These are phyloP conservation scores for Ilyonectria sp. DNA, from an alignment of 2,329 filamentous ascomycete genomes.

Conservation along the genomic window DNA sequence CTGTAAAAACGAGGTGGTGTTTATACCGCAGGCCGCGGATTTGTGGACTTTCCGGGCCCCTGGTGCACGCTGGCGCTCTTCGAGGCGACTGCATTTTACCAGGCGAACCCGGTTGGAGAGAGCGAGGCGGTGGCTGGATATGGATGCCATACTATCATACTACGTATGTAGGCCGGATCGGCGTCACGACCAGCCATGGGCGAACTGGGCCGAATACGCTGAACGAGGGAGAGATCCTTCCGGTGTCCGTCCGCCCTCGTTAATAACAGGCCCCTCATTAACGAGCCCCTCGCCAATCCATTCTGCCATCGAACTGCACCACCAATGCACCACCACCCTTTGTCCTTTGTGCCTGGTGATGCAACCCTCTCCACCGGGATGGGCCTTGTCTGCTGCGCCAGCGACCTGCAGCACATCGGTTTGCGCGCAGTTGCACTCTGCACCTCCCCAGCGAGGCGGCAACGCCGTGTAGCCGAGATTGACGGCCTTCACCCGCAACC, in stretches of 20 bases:
- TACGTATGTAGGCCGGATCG: constrained; percentile 29
- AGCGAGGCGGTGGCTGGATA: constrained; percentile 27
- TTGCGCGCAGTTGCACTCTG: neutral
- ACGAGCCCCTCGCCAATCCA: neutral
- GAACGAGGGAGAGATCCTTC: constrained; percentile 4
- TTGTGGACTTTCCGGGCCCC: constrained; percentile 35
- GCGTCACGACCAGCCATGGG: constrained; percentile 22
- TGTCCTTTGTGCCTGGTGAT: constrained; percentile 14
- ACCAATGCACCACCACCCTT: constrained; percentile 1
- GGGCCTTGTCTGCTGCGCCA: constrained; percentile 30
- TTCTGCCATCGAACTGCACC: neutral
- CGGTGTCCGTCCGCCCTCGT: neutral
- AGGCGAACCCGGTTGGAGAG: constrained; percentile 37
- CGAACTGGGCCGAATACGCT: constrained; percentile 27
- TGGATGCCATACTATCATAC: neutral
- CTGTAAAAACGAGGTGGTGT: no score
- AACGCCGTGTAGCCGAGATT: constrained; percentile 24
- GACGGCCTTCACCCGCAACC: neutral
- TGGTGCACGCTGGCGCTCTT: constrained; percentile 24
- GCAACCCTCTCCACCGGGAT: constrained; percentile 18
- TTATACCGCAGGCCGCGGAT: constrained; percentile 20
- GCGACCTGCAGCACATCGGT: constrained; percentile 15
- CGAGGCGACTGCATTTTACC: constrained; percentile 19
- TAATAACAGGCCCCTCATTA: no score
- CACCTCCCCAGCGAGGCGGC: constrained; percentile 12